These are phyloP conservation scores for Achaetomium macrosporum DNA, from an alignment of 2,329 filamentous ascomycete genomes.

Conservation along the genomic window DNA sequence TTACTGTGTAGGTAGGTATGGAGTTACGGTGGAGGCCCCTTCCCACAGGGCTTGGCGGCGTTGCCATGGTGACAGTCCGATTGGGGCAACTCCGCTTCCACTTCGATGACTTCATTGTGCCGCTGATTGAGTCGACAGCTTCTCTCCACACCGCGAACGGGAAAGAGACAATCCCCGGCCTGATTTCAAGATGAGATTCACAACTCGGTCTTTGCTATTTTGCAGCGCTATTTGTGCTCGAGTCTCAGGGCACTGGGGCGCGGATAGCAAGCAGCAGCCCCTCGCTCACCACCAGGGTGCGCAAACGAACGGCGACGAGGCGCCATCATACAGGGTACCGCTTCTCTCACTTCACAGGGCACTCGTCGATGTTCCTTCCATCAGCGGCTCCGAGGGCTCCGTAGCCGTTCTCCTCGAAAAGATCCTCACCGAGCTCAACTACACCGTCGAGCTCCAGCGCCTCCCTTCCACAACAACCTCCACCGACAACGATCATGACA, in stretches of 20 bases:
- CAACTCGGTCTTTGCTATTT: slow-evolving; percentile 10
- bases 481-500: slow-evolving; percentile 25
- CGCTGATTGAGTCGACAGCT: background rate
- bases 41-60: background rate
- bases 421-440: slow-evolving; percentile 52
- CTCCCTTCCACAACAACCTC: slow-evolving; percentile 30
- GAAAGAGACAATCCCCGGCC: background rate
- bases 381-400: slow-evolving; percentile 61
- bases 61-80: background rate
- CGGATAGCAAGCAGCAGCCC: slow-evolving; percentile 1
- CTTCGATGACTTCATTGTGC: slow-evolving; percentile 11
- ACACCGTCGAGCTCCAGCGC: slow-evolving; percentile 38
- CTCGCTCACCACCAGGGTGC: background rate
- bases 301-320: slow-evolving; percentile 4
- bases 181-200: slow-evolving; percentile 14
- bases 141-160: background rate
- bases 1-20: no score
- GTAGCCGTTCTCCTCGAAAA: slow-evolving; percentile 63
- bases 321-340: slow-evolving; percentile 38
- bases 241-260: background rate
- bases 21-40: no score
- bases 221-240: slow-evolving; percentile 7
- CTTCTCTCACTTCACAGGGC: slow-evolving; percentile 69
- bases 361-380: slow-evolving; percentile 68
- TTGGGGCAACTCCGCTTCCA: background rate